Evolutionary conservation across 2,329 filamentous ascomycete genomes (phyloP), one percentile per base, ranked within the genome.

Genomic region (Claviceps sp.): DNA sequence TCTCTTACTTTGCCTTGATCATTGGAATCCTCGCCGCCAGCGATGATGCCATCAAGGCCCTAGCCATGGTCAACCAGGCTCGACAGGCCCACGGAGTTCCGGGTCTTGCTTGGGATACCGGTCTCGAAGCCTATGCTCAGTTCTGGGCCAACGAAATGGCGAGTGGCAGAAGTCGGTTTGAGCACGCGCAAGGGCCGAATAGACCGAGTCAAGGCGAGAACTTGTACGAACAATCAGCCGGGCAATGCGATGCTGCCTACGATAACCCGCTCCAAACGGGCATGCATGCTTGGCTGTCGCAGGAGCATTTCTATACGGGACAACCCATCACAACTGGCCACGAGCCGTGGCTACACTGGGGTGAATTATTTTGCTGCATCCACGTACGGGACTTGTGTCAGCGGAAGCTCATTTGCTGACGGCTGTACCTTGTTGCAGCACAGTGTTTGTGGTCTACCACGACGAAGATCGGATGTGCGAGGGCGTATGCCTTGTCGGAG

Each of bases 261-360:
- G 60, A 62, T 24, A 59, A 44, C 13, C 65, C 65, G 34, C 47
- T 67, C 18, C 61, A 64, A 46, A 58, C 60, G 2, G 63, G 63
- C 5, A 59, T 62, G 48, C 57, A 54, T 7, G 57, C 57, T 11
- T 69, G 66, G 67, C 61, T 69, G 1, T 57, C 56, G 7, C 57
- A 68, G 48, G 64, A 54, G 30, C 53, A 57, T 22, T 50, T 63
- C 16, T 69, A 65, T 51, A 55, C 59, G 26, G 60, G 61, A 16
- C 59, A 62, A 53, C 61, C 65, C 45, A 59, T 68, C 43, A 57
- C 55, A 14, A 62, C 61, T 6, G 65, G 65, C 6, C 58, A 62
- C 14, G 66, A 67, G 53, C 59, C 58, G 2, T 68, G 65, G 65
- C 60, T 67, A 24, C 66, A 69, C 42, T 68, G 65, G 64, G 65